These are phyloP conservation scores for Phaeosphaeria sp. DNA, from an alignment of 2,329 filamentous ascomycete genomes.

Conservation along the genomic window DNA sequence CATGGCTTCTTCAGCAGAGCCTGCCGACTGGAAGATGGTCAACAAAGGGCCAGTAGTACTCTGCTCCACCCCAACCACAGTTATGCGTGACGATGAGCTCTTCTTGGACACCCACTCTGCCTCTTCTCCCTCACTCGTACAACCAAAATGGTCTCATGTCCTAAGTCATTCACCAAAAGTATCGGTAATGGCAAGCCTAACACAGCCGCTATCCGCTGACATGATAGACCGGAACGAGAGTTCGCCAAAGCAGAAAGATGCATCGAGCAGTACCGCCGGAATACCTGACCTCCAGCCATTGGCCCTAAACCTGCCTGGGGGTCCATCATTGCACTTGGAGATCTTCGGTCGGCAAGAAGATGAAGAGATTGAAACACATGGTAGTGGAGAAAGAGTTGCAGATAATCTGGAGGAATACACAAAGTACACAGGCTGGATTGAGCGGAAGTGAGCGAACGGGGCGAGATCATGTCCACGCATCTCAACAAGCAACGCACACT, in stretches of 20 bases:
- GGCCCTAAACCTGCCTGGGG: neutral
- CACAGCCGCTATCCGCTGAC: neutral
- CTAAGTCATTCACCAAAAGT: neutral
- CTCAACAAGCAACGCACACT: neutral
- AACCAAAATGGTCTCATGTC: neutral
- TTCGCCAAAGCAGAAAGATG: neutral
- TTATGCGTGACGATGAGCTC: neutral
- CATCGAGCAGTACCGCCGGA: neutral
- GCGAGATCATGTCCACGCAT: too few relatives aligned
- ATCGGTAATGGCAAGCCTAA: neutral
- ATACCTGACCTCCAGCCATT: neutral
- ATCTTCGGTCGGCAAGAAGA: neutral
- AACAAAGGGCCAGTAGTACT: neutral
- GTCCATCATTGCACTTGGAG: neutral
- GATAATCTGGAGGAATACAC: neutral
- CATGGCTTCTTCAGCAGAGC: neutral
- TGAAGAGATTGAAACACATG: neutral
- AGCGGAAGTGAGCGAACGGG: neutral
- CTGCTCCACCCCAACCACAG: neutral
- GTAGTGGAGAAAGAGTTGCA: neutral
- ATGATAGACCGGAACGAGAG: neutral
- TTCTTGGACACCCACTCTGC: neutral
- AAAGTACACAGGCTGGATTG: neutral
- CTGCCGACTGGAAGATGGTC: neutral
- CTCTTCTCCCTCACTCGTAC: neutral